Base-by-base conservation (phyloP, 2,329 filamentous ascomycete species). In the Cordyceps pruinosa region DNA sequence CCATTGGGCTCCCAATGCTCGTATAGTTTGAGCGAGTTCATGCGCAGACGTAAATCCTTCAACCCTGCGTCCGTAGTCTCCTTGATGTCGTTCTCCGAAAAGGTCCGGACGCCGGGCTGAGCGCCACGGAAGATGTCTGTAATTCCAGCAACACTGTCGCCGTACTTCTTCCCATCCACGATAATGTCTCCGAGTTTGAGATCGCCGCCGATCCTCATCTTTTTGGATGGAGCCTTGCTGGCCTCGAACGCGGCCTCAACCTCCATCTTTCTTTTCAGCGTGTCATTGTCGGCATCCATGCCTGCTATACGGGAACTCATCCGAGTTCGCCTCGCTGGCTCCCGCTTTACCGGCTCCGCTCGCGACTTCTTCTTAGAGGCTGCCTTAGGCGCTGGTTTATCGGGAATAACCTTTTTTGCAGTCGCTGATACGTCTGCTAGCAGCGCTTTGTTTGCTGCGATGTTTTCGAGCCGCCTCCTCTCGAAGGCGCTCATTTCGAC, bases 1-100 rank as follows among this genome's bases (percentile, higher is more conserved):
- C 90, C 83, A 65, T 87, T 92, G 0, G 92, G 91, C 21, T 85
- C 82, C 80, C 89, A 96, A 15, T 86, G 85, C 58, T 95, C 87
- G 75, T 95, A 97, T 0, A 99, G 69, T 61, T 87, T 77, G 21
- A 99, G 71, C 0, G 82, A 78, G 59, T 83, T 87, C 87, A 97
- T 92, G 46, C 85, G 85, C 68, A 89, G 77, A 32, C 93, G 77
- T 56, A 97, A 63, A 0, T 81, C 80, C 66, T 87, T 88, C 8
- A 97, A 67, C 23, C 86, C 85, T 64, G 88, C 85, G 66, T 96
- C 86, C 0, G 82, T 86, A 0, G 90, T 96, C 61, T 90, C 84
- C 60, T 87, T 85, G 5, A 94, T 81, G 69, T 96, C 89, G 1
- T 92, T 85, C n/a, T 88, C 85, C 0, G 84, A 87, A 66, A 97